A percentile compares a stretch with the other conserved stretches of the same genome.
Conservation (phyloP, 2,329 filamentous ascomycete genomes). For the Chaetothyriales sp. region DNA sequence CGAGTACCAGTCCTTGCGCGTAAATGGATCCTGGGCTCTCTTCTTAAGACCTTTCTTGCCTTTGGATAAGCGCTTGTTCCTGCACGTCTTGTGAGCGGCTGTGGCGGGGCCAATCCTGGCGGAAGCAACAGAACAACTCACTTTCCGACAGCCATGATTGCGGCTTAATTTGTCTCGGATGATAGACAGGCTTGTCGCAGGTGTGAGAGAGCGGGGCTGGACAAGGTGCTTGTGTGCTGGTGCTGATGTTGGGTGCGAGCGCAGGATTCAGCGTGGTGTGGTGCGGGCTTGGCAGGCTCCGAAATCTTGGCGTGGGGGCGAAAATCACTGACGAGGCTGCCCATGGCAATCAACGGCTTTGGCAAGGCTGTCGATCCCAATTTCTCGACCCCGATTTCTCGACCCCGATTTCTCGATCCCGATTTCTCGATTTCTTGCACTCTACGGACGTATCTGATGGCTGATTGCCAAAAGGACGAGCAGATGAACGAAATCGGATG, state of each 20-base stretch:
- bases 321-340: background rate
- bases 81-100: constrained; percentile 23
- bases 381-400: too few species aligned
- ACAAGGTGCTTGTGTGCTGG: background rate
- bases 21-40: constrained; percentile 94
- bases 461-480: too few species aligned
- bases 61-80: constrained; percentile 99
- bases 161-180: constrained; percentile 29
- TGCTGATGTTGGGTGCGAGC: too few species aligned
- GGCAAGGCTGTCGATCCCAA: background rate
- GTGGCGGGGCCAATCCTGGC: constrained; percentile 1
- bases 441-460: too few species aligned
- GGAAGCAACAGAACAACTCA: constrained; percentile 28
- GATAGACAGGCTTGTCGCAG: constrained; percentile 3
- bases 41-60: constrained; percentile 99
- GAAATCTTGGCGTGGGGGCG: background rate
- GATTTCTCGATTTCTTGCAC: too few species aligned
- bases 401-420: too few species aligned
- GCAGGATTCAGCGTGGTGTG: background rate
- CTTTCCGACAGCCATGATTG: constrained; percentile 76
- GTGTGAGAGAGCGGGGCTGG: background rate
- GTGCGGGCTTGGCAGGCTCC: background rate
- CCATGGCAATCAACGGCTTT: background rate
- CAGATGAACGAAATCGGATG: too few species aligned
- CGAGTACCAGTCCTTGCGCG: constrained; percentile 98